Evolutionary conservation across 805 yeast species (phyloP), one percentile per base, ranked within the genome.

Genomic region (Barnettozyma populi): DNA sequence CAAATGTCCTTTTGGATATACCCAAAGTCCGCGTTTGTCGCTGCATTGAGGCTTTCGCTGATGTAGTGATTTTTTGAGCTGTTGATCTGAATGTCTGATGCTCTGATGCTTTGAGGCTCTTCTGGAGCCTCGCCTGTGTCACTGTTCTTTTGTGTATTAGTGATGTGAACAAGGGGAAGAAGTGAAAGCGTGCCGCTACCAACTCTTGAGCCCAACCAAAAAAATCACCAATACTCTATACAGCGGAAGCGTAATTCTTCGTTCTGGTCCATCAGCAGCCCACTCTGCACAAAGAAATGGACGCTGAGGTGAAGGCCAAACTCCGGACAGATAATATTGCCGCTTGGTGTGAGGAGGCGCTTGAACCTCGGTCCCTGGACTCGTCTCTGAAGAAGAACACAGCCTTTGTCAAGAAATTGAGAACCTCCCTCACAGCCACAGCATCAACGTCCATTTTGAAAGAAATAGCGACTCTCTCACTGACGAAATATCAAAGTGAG

Each of bases 331-430:
- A 13, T 18, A 61, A 61, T 36, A 24, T 38, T 0, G 48, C 47
- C 1, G 63, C 63, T 2, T 61, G 64, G 65, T 44, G 32, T 1
- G 55, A 54, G 5, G 52, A 47, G 20, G 47, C 52, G 2, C 10
- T 23, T 7, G 57, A 50, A 23, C 50, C 54, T 2, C n/a, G 48
- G 14, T 44, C 55, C 9, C 63, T 81, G 9, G 96, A 90, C 60
- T 71, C 95, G 0, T 84, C 90, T 48, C 69, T 90, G 54, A 90
- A 90, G 70, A 86, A 84, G 62, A 87, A 90, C 60, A 79, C 88
- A 4, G 84, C 89, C 0, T 86, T 87, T 58, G 81, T 89, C 44
- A 85, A 82, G 61, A 84, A 84, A 56, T 60, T 90, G 44, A 75
- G 82, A 52, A 70, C 75, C 2, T 71, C 82, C 2, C 63, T 89